phyloP scores from a whole-genome alignment of 2,329 filamentous ascomycete genomes.

The Colletotrichum liriopes region DNA sequence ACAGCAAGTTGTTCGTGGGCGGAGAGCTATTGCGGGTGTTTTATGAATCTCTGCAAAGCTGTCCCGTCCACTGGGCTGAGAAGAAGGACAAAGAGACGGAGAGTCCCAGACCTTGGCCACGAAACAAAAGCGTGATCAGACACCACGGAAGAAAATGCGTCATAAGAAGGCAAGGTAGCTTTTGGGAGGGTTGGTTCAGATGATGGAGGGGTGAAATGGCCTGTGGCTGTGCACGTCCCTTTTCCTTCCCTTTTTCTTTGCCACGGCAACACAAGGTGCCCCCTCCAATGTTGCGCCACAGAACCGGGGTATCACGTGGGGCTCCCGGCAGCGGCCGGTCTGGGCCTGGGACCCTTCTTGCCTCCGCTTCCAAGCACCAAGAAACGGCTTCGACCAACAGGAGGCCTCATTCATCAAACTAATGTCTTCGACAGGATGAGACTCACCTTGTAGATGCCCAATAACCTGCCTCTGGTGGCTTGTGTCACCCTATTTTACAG shows the following conservation, averaged over 20 bases:
- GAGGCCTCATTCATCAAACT: neutral
- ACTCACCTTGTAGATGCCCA: neutral
- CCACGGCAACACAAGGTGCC: conserved; percentile 37
- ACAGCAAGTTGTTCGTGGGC: conserved; percentile 20
- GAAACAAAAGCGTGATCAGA: conserved; percentile 38
- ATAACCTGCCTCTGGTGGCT: neutral
- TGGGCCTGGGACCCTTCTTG: conserved; percentile 1
- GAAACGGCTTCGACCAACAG: neutral
- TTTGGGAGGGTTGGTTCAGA: conserved; percentile 30
- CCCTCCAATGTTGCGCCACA: conserved; percentile 30
- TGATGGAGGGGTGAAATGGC: conserved; percentile 40
- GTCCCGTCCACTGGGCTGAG: conserved; percentile 30
- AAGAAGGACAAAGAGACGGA: conserved; percentile 26
- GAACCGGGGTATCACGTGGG: conserved; percentile 23
- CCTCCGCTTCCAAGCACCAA: neutral
- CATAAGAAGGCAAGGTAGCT: conserved; percentile 48
- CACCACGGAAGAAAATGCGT: conserved; percentile 47
- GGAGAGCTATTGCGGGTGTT: conserved; percentile 23
- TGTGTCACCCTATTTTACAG: neutral
- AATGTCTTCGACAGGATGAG: neutral
- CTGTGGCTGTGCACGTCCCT: conserved; percentile 48
- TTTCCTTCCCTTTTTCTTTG: conserved; percentile 29
- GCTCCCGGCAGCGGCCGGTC: conserved; percentile 9
- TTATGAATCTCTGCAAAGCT: conserved; percentile 36
- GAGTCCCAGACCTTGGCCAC: conserved; percentile 36